Conservation (phyloP, 306 rosid genomes). For the Cicer judaicum region DNA sequence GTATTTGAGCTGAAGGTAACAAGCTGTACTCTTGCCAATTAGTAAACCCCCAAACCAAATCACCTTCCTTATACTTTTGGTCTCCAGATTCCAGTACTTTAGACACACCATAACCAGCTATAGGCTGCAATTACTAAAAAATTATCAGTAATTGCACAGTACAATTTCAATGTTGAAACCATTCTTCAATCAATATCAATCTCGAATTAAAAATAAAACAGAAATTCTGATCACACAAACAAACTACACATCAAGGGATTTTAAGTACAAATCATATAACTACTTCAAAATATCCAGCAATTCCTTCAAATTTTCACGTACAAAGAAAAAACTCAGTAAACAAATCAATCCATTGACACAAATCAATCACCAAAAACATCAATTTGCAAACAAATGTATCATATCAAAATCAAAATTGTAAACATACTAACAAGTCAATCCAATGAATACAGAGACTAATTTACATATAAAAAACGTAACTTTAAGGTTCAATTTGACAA, state of each 20-base stretch:
- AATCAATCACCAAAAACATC: not conserved
- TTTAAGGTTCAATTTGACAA: not conserved
- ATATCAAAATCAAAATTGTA: not conserved
- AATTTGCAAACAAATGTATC: not conserved
- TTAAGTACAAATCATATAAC: not conserved
- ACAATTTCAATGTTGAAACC: not conserved
- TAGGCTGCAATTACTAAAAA: conserved; percentile 37
- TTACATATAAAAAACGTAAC: not conserved
- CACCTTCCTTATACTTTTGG: conserved; percentile 45
- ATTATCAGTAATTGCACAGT: not conserved
- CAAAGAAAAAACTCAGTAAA: not conserved
- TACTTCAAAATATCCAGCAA: conserved; percentile 8
- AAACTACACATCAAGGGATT: not conserved
- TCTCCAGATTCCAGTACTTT: conserved; percentile 46
- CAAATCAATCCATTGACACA: not conserved
- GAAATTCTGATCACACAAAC: not conserved
- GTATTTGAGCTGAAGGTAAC: conserved; percentile 41
- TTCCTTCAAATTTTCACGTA: not conserved
- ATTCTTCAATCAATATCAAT: not conserved
- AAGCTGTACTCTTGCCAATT: conserved; percentile 49
- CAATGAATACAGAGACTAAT: not conserved
- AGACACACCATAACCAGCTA: conserved; percentile 45
- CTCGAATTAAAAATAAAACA: not conserved
- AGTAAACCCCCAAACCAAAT: conserved; percentile 46
- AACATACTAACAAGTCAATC: not conserved